Base-by-base conservation (phyloP, 441 rosid species). In the Gossypium schwendimanii region DNA sequence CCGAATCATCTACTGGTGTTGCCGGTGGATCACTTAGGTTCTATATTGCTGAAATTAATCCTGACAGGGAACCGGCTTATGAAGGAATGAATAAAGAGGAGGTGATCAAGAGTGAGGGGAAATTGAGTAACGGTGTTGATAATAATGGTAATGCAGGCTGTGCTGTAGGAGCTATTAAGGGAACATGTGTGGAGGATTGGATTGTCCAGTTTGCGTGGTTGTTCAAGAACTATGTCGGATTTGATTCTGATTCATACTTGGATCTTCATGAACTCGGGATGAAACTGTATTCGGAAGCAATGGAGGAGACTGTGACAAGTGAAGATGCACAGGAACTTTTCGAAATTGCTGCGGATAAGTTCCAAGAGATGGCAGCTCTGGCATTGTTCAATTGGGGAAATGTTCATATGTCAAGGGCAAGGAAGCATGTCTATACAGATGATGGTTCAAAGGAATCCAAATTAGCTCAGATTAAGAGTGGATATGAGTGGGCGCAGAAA, bases 331-430 rank as follows among this genome's bases (percentile, higher is more conserved):
- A 95, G 75, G 89, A 83, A 47, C 87, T 93, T 76, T 93, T 95
- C 78, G 88, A 87, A 63, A 79, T 89, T 59, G 95, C 99, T 20
- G 92, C 91, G 21, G 95, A 90, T 67, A 91, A 88, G 80, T 95
- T 95, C 84, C 99, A 91, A 83, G 99, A 93, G 87, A 93, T 95
- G 99, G 89, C 91, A 10, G 99, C 98, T 63, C 76, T 95, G 68
- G 99, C 98, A 63, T 79, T 91, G 85, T 91, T 95, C 78, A 93
- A 93, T 54, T 95, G 98, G 98, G 99, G 98, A 21, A 93, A 95
- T 79, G 90, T 93, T 77, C 98, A 95, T 87, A 82, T 95, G 90
- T 95, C 97, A 11, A 88, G 80, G 78, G 95, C 99, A 61, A 89
- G 98, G 76, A 93, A 90, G 73, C 86, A 84, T 68, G 83, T 89